These are phyloP conservation scores for Chalciporus sp. DNA, from an alignment of 1,284 basidiomycete genomes.

Conservation along the genomic window DNA sequence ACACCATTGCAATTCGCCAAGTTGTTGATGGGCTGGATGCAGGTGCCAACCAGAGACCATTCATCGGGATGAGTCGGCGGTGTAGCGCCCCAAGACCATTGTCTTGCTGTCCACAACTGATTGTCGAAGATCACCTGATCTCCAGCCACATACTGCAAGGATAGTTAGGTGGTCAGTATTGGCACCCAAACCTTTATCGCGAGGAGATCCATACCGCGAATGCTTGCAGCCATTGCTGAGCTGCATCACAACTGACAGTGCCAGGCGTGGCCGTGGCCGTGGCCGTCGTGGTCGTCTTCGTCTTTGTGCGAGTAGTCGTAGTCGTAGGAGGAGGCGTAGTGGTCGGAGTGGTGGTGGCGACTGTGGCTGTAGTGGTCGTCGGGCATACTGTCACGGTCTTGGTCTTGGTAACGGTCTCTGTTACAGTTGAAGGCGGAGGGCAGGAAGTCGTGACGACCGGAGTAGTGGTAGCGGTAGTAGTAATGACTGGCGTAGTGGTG, in stretches of 20 bases:
- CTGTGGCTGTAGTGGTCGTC: too few relatives aligned
- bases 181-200: accelerated
- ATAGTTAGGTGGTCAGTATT: constrained; percentile 1
- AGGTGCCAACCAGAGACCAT: constrained; percentile 18
- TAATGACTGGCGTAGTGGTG: too few relatives aligned
- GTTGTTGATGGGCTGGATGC: constrained; percentile 26
- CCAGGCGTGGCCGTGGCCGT: not conserved
- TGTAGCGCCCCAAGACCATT: constrained; percentile 31
- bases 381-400: too few relatives aligned
- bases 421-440: too few relatives aligned
- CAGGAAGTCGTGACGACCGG: too few relatives aligned
- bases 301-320: not conserved
- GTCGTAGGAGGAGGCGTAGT: not conserved
- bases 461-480: too few relatives aligned
- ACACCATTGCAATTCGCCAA: constrained; percentile 24
- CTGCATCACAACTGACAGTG: constrained; percentile 13
- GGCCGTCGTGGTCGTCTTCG: not conserved
- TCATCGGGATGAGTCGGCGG: constrained; percentile 22
- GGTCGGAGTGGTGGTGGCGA: not conserved
- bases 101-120: constrained; percentile 26
- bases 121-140: constrained; percentile 22
- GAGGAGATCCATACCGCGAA: constrained; percentile 21
- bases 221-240: constrained; percentile 28
- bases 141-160: constrained; percentile 24
- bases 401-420: too few relatives aligned